Evolutionary conservation across 2,329 filamentous ascomycete species (phyloP).

Genomic region (Periconia sp.): DNA sequence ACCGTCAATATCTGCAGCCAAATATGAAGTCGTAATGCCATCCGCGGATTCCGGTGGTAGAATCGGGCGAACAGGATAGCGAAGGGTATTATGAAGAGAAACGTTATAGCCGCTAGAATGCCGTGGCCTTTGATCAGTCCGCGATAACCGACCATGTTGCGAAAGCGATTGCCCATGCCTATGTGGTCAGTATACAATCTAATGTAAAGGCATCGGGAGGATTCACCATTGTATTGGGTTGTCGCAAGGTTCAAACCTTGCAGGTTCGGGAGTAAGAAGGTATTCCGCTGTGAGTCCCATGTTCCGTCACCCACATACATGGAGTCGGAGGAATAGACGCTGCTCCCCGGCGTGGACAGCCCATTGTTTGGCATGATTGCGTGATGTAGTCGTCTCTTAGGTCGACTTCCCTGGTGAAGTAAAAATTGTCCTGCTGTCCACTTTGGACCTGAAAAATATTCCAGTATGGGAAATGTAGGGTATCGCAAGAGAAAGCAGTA

Average conservation of each 20-base stretch:
- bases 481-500: constrained; percentile 16
- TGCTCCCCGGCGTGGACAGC: constrained; percentile 73
- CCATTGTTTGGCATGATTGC: constrained; percentile 22
- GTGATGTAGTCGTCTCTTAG: not conserved
- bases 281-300: constrained; percentile 79
- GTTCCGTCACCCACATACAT: constrained; percentile 82
- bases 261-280: constrained; percentile 79
- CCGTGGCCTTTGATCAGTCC: constrained; percentile 73
- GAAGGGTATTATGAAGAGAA: constrained; percentile 74
- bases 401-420: not conserved
- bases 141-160: constrained; percentile 72
- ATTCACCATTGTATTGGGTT: constrained; percentile 81
- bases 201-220: too few species aligned
- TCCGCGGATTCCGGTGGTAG: constrained; percentile 66
- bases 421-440: too few species aligned
- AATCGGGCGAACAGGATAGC: constrained; percentile 79
- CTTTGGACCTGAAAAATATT: too few species aligned
- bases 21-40: constrained; percentile 72
- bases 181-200: constrained; percentile 20
- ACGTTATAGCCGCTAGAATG: constrained; percentile 73
- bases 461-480: constrained; percentile 9
- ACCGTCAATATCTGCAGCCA: constrained; percentile 75
- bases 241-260: constrained; percentile 79
- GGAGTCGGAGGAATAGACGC: constrained; percentile 75
- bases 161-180: constrained; percentile 86